These are phyloP conservation scores for Ceraceosorus guamensis DNA, from an alignment of 1,284 basidiomycete genomes.

Conservation along the genomic window DNA sequence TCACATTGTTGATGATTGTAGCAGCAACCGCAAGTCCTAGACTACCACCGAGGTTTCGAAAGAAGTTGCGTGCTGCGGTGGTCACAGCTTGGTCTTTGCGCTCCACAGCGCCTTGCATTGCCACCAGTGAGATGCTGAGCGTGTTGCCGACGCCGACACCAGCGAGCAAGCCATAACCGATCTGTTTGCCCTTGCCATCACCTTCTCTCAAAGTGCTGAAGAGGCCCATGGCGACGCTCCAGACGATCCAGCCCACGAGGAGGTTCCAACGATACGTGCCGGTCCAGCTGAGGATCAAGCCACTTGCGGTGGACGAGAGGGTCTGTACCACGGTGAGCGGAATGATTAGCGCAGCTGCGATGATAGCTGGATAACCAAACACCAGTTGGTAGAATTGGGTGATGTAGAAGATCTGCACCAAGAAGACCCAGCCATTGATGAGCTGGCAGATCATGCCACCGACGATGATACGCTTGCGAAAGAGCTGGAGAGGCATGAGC, in stretches of 20 bases:
- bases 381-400: constrained; percentile 70
- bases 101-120: constrained; percentile 63
- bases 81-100: constrained; percentile 65
- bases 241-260: constrained; percentile 57
- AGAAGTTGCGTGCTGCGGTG: constrained; percentile 63
- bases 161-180: constrained; percentile 59
- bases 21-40: constrained; percentile 60
- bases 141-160: constrained; percentile 63
- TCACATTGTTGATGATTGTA: constrained; percentile 48
- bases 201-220: constrained; percentile 58
- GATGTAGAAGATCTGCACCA: constrained; percentile 52
- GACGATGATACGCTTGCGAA: constrained; percentile 62
- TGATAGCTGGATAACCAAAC: constrained; percentile 59
- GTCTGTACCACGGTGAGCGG: constrained; percentile 60
- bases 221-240: constrained; percentile 53
- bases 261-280: constrained; percentile 63
- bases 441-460: constrained; percentile 58
- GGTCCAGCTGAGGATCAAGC: constrained; percentile 60
- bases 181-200: constrained; percentile 56
- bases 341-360: constrained; percentile 60
- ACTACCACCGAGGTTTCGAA: constrained; percentile 61
- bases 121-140: constrained; percentile 52
- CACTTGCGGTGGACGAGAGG: constrained; percentile 49
- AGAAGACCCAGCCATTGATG: constrained; percentile 36
- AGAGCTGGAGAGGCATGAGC: constrained; percentile 53